Percentiles rank a stretch among this genome's conserved stretches.
phyloP scores from a whole-genome alignment of 352 stramenopile species.

The Pythium monospermum region DNA sequence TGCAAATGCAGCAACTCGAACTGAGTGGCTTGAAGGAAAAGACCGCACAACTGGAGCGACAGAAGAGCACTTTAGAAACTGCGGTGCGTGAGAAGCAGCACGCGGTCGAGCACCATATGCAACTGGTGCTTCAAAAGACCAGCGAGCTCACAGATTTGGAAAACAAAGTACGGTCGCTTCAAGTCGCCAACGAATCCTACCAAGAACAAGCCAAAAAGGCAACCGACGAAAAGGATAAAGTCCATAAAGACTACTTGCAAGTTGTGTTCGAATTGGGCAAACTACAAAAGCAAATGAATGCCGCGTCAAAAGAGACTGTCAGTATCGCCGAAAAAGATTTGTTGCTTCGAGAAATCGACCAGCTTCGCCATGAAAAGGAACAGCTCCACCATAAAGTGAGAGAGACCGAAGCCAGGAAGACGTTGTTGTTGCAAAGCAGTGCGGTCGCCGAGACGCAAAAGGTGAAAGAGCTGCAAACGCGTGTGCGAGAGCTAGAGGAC shows the following conservation, averaged over 20 bases:
- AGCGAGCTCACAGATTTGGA: conserved; percentile 25
- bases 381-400: conserved; percentile 25
- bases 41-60: conserved; percentile 12
- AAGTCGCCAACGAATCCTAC: conserved; percentile 29
- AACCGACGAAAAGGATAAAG: conserved; percentile 32
- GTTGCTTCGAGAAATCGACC: conserved; percentile 32
- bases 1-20: conserved; percentile 12
- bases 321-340: conserved; percentile 26
- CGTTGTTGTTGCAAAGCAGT: conserved; percentile 13
- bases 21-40: conserved; percentile 21
- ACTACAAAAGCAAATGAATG: conserved; percentile 38
- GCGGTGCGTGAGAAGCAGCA: conserved; percentile 26
- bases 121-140: conserved; percentile 25
- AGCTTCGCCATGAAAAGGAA: conserved; percentile 28
- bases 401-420: conserved; percentile 18
- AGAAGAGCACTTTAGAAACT: conserved; percentile 19
- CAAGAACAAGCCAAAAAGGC: conserved; percentile 32
- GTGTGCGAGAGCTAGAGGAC: conserved; percentile 29
- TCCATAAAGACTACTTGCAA: conserved; percentile 45
- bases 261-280: conserved; percentile 45
- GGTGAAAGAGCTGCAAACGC: conserved; percentile 18
- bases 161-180: conserved; percentile 23
- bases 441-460: conserved; percentile 14
- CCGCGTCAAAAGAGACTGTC: conserved; percentile 27
- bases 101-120: conserved; percentile 15